Evolutionary conservation across 179 eudicot genomes (phyloP).

Genomic region (Pouteria campechiana): DNA sequence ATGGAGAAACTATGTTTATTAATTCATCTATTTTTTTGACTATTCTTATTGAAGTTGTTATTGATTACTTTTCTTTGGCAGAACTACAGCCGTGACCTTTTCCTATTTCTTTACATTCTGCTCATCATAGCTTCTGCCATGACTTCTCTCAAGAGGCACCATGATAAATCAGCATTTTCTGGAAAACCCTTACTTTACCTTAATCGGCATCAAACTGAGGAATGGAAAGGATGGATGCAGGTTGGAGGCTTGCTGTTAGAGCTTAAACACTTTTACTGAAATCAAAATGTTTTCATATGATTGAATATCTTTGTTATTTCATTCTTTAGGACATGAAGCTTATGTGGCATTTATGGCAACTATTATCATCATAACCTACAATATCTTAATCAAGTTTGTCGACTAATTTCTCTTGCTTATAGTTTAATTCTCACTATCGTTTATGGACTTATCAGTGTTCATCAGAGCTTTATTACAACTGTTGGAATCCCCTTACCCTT

Average conservation of each 20-base stretch:
- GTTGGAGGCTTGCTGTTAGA: conserved; percentile 14
- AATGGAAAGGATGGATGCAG: conserved; percentile 99
- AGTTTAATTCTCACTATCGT: too few species aligned
- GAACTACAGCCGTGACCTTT: conserved; percentile 87
- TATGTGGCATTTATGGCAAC: background rate
- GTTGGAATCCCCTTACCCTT: too few species aligned
- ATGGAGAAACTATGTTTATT: too few species aligned
- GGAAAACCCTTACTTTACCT: conserved; percentile 72
- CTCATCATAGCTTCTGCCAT: conserved; percentile 70
- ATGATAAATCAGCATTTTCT: conserved; percentile 68
- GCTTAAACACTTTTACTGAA: background rate
- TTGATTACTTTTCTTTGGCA: conserved; percentile 25
- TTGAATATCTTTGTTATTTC: too few species aligned
- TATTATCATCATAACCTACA: background rate
- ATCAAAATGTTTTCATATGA: background rate
- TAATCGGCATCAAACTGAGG: conserved; percentile 95
- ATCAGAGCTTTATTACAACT: too few species aligned
- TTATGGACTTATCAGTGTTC: too few species aligned
- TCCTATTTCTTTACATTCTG: conserved; percentile 79
- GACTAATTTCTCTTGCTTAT: background rate
- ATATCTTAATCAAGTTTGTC: background rate
- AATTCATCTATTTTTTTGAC: too few species aligned
- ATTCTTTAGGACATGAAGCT: too few species aligned
- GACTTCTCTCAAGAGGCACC: conserved; percentile 79
- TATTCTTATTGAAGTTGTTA: too few species aligned